Conservation (phyloP, 2,329 filamentous ascomycete species). For the Curvularia spicifera region DNA sequence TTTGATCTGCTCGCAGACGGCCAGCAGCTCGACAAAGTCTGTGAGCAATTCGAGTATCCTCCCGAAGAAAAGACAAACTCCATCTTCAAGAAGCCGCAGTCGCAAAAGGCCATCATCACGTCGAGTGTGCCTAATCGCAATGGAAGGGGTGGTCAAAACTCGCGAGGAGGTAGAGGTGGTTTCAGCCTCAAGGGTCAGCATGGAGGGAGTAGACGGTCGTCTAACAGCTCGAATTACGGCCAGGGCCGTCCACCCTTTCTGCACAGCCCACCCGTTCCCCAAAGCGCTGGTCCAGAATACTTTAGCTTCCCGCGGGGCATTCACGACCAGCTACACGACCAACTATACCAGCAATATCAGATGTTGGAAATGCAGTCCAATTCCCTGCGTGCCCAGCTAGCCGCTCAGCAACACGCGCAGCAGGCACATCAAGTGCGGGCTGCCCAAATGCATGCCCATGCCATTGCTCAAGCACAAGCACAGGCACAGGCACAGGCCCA, state of each 20-base stretch:
- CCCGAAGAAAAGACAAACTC: slow-evolving; percentile 70
- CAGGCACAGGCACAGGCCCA: slow-evolving; percentile 49
- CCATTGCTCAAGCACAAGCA: slow-evolving; percentile 47
- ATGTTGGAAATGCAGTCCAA: slow-evolving; percentile 54
- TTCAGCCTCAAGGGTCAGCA: slow-evolving; percentile 58
- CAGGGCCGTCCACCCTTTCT: slow-evolving; percentile 49
- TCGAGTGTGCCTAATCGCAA: slow-evolving; percentile 57
- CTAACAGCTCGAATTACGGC: slow-evolving; percentile 60
- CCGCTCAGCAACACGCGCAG: slow-evolving; percentile 47
- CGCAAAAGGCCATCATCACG: slow-evolving; percentile 62
- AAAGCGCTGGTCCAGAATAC: slow-evolving; percentile 51
- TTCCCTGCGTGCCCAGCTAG: slow-evolving; percentile 44
- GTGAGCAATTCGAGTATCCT: slow-evolving; percentile 86
- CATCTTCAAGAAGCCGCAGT: slow-evolving; percentile 60
- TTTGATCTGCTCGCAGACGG: slow-evolving; percentile 78
- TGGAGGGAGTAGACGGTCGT: slow-evolving; percentile 58
- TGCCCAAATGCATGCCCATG: slow-evolving; percentile 47
- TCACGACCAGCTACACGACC: slow-evolving; percentile 55
- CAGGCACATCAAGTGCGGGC: slow-evolving; percentile 49
- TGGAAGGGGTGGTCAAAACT: slow-evolving; percentile 53
- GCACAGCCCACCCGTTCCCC: slow-evolving; percentile 52
- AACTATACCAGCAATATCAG: slow-evolving; percentile 58
- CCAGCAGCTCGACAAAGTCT: slow-evolving; percentile 80
- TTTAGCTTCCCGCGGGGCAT: slow-evolving; percentile 51
- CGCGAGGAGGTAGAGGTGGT: slow-evolving; percentile 55